phyloP scores from a whole-genome alignment of 805 yeast species.

The Kazachstania viticola region DNA sequence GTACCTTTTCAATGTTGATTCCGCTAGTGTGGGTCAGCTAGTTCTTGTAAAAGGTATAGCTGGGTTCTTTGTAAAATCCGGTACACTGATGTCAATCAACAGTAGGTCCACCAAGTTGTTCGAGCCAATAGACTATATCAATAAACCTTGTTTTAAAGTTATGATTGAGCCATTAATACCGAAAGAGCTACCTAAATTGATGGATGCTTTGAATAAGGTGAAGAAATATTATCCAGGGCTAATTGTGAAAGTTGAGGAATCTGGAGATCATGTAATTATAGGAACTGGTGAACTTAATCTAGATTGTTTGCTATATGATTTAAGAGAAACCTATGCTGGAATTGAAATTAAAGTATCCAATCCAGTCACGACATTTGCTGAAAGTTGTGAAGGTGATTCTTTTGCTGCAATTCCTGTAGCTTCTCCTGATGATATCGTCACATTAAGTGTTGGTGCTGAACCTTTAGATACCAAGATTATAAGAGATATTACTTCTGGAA shows the following conservation, averaged over 20 bases:
- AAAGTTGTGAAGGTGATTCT: conserved; percentile 58
- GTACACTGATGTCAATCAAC: conserved; percentile 35
- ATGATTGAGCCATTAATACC: conserved; percentile 78
- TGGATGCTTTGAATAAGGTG: conserved; percentile 55
- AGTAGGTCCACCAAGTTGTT: conserved; percentile 10
- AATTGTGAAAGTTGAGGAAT: conserved; percentile 66
- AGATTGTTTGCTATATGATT: conserved; percentile 72
- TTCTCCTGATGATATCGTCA: conserved; percentile 41
- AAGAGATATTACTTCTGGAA: conserved; percentile 10
- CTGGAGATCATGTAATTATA: conserved; percentile 71
- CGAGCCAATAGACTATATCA: conserved; percentile 31
- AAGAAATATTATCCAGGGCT: conserved; percentile 56
- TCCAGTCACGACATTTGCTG: conserved; percentile 71
- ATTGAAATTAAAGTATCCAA: conserved; percentile 74
- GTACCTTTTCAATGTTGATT: conserved; percentile 44
- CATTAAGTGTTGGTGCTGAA: conserved; percentile 62
- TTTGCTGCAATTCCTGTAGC: conserved; percentile 53
- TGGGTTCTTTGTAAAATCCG: conserved; percentile 41
- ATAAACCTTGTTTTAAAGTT: conserved; percentile 51
- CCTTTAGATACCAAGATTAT: conserved; percentile 51
- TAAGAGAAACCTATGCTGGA: conserved; percentile 50
- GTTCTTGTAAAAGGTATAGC: conserved; percentile 60
- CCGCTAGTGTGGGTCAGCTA: conserved; percentile 53
- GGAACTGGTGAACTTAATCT: conserved; percentile 84
- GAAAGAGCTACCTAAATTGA: conserved; percentile 60